Base-by-base conservation (phyloP, 2,329 filamentous ascomycete genomes). In the Aureobasidium sp. region DNA sequence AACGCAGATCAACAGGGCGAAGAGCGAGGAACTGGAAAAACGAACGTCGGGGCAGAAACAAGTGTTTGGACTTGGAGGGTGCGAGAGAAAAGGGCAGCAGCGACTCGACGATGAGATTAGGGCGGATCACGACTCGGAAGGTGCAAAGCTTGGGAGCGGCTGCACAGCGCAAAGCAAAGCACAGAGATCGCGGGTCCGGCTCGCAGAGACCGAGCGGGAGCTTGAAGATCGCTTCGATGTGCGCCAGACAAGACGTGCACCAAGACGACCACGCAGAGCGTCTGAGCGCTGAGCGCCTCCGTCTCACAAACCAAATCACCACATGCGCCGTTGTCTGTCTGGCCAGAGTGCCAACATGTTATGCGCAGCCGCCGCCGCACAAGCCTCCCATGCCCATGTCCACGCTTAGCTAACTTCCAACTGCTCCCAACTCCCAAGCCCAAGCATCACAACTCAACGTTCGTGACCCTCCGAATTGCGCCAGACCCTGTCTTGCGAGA, bases 31-130 rank as follows among this genome's bases (percentile, higher is more conserved):
- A 25, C 13, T 25, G 32, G 49, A 30, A 45, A 54, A 61, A 48
- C 48, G 50, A 61, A 53, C 50, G 59, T 54, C 59, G 36, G 48
- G 50, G 47, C 45, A 61, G 41, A 45, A 45, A 61, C 59, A 47
- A 41, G 41, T 53, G 41, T 61, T 55, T 61, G 59, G 48, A 49
- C 29, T 53, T 55, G 47, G 21, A 45, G n/a, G 30, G 42, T 44
- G 30, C 39, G 49, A 57, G 49, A 50, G 60, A 62, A 62, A 62
- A 55, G 60, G 60, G 59, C 47, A 55, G 47, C 59, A 47, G 41
- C 60, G 44, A 54, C 59, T 42, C 30, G 52, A 21, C 21, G 21
- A 55, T 30, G 50, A 55, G 60, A 54, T 54, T 62, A 55, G 60
- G 50, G 50, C 44, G 49, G 41, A 59, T 49, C 57, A 59, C 57